Evolutionary conservation across 352 stramenopile species (phyloP).

Genomic region (Albugo candida): DNA sequence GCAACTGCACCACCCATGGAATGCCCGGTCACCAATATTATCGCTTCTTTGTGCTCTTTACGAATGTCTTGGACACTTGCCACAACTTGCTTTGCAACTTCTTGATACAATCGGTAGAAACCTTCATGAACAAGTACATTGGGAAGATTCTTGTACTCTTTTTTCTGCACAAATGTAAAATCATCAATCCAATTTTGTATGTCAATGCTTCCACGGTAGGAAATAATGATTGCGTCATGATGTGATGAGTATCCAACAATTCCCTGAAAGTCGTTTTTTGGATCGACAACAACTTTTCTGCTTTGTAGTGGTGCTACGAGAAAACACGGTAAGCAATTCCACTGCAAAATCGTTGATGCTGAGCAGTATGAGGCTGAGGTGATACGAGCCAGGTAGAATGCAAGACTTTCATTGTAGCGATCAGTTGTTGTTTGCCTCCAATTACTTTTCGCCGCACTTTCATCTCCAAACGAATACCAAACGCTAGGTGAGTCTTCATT

Average conservation of each 20-base stretch:
- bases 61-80: slow-evolving; percentile 15
- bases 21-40: slow-evolving; percentile 46
- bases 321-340: slow-evolving; percentile 48
- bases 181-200: slow-evolving; percentile 73
- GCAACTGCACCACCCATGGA: slow-evolving; percentile 55
- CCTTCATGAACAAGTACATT: slow-evolving; percentile 44
- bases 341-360: slow-evolving; percentile 35
- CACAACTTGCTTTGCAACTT: slow-evolving; percentile 30
- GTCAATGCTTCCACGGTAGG: slow-evolving; percentile 71
- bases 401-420: slow-evolving; percentile 41
- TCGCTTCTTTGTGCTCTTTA: slow-evolving; percentile 18
- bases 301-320: slow-evolving; percentile 28
- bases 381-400: slow-evolving; percentile 52
- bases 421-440: too few relatives aligned
- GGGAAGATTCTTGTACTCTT: slow-evolving; percentile 36
- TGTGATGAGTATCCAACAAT: slow-evolving; percentile 44
- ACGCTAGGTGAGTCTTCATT: too few relatives aligned
- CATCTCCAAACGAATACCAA: too few relatives aligned
- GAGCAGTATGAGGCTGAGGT: slow-evolving; percentile 65
- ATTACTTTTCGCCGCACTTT: too few relatives aligned
- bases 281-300: slow-evolving; percentile 40
- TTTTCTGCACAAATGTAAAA: slow-evolving; percentile 60
- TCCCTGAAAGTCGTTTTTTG: slow-evolving; percentile 55
- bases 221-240: slow-evolving; percentile 35
- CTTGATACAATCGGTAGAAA: slow-evolving; percentile 67